Percentiles rank a stretch among this genome's conserved stretches.
Conservation (phyloP, 2,329 filamentous ascomycete species). For the Monilinia aucupariae region DNA sequence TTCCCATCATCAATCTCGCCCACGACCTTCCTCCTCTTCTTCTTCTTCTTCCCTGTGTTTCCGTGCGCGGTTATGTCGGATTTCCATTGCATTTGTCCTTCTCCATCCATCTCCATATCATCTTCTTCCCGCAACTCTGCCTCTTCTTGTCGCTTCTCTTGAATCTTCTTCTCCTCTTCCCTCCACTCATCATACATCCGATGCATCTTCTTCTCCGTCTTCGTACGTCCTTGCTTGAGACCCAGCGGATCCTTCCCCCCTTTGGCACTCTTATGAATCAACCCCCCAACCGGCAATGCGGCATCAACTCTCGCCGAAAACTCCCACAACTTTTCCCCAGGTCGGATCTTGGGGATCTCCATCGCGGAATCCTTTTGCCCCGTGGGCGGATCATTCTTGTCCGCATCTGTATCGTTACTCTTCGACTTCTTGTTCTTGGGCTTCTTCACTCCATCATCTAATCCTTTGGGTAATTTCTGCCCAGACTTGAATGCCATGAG, state of each 20-base stretch:
- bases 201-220: conserved; percentile 78
- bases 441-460: conserved; percentile 62
- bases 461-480: conserved; percentile 55
- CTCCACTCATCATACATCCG: conserved; percentile 75
- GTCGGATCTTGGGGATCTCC: conserved; percentile 63
- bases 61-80: conserved; percentile 49
- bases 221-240: conserved; percentile 64
- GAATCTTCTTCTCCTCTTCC: conserved; percentile 54
- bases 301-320: conserved; percentile 81
- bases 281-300: conserved; percentile 67
- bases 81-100: conserved; percentile 48
- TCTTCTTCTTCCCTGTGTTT: conserved; percentile 19
- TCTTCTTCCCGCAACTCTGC: conserved; percentile 33
- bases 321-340: conserved; percentile 76
- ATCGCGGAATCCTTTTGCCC: conserved; percentile 25
- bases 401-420: conserved; percentile 17
- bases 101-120: conserved; percentile 30
- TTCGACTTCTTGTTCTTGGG: conserved; percentile 33
- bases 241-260: conserved; percentile 59
- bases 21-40: conserved; percentile 39
- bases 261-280: conserved; percentile 57
- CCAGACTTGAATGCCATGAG: conserved; percentile 69
- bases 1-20: conserved; percentile 38
- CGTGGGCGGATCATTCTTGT: conserved; percentile 19
- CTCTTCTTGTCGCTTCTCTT: conserved; percentile 32